A percentile compares a stretch with the other conserved stretches of the same genome.
These are phyloP conservation scores for Vicia villosa DNA, from an alignment of 306 rosid species.

Conservation along the genomic window DNA sequence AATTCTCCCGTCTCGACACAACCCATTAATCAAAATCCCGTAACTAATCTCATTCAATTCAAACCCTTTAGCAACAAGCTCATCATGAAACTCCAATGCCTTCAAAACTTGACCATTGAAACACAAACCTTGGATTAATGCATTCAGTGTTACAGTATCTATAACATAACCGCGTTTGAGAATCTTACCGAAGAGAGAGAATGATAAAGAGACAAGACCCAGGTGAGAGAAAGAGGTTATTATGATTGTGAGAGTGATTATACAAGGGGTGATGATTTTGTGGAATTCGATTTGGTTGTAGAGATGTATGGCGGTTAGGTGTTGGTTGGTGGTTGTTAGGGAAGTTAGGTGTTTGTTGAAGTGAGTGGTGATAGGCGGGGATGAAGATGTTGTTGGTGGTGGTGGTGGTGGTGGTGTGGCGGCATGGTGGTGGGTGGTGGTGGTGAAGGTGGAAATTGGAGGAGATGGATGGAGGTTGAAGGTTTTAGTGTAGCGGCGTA, in stretches of 20 bases:
- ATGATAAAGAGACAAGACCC: background rate
- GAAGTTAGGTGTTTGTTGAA: constrained; percentile 8
- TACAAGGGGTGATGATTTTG: constrained; percentile 24
- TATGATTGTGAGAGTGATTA: constrained; percentile 23
- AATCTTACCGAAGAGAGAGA: constrained; percentile 28
- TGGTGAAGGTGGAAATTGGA: too few species aligned
- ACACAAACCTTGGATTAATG: constrained; percentile 20
- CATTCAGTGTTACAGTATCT: background rate
- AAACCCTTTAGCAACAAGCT: constrained; percentile 20
- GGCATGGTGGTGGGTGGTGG: too few species aligned
- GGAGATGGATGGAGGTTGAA: too few species aligned
- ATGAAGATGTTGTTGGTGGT: background rate
- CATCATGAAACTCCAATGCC: constrained; percentile 25
- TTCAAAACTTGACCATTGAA: background rate
- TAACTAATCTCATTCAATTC: constrained; percentile 24
- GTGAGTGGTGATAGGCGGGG: background rate
- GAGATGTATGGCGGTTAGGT: background rate
- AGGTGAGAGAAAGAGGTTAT: constrained; percentile 25
- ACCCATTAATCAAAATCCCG: constrained; percentile 31
- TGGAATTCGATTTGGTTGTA: background rate
- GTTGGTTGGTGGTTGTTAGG: background rate
- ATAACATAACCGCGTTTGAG: background rate
- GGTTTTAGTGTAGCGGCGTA: too few species aligned
- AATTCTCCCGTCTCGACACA: constrained; percentile 8
- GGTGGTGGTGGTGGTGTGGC: too few species aligned